phyloP scores from a whole-genome alignment of 2,329 filamentous ascomycete species.

The Ascocoryne sarcoides region DNA sequence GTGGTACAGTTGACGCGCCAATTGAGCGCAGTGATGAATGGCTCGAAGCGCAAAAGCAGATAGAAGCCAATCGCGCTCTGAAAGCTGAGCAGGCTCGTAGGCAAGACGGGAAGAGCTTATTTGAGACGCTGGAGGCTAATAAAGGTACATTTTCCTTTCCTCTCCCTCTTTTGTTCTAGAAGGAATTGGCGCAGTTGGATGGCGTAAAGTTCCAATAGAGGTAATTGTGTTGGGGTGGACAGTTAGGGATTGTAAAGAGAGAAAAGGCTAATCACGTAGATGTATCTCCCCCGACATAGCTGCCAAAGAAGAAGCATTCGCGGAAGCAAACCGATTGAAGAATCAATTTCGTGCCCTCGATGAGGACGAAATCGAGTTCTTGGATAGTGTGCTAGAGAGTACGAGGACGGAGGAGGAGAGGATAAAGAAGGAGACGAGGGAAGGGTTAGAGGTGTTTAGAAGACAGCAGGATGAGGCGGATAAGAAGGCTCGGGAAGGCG shows the following conservation, averaged over 20 bases:
- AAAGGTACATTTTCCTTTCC: conserved; percentile 50
- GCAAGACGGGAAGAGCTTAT: conserved; percentile 50
- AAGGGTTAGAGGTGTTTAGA: conserved; percentile 47
- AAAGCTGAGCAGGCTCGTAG: conserved; percentile 33
- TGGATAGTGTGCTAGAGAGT: conserved; percentile 49
- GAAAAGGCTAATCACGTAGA: conserved; percentile 27
- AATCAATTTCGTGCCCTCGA: conserved; percentile 74
- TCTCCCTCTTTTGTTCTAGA: no score
- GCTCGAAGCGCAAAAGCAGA: conserved; percentile 31
- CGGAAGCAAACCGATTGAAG: conserved; percentile 60
- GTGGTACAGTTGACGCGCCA: conserved; percentile 37
- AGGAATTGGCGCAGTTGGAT: no score
- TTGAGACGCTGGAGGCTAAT: conserved; percentile 70
- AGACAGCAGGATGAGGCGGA: conserved; percentile 36
- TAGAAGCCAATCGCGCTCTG: conserved; percentile 24
- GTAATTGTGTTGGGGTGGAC: background rate
- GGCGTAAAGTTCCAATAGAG: background rate
- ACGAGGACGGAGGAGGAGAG: conserved; percentile 46
- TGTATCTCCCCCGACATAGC: conserved; percentile 37
- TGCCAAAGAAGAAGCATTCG: conserved; percentile 74
- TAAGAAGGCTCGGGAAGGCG: conserved; percentile 22
- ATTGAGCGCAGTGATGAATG: conserved; percentile 31
- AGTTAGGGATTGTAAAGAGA: no score
- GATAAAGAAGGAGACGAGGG: conserved; percentile 45
- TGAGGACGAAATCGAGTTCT: conserved; percentile 70